Base-by-base conservation (phyloP, 2,329 filamentous ascomycete genomes). In the Colletotrichum magnum region DNA sequence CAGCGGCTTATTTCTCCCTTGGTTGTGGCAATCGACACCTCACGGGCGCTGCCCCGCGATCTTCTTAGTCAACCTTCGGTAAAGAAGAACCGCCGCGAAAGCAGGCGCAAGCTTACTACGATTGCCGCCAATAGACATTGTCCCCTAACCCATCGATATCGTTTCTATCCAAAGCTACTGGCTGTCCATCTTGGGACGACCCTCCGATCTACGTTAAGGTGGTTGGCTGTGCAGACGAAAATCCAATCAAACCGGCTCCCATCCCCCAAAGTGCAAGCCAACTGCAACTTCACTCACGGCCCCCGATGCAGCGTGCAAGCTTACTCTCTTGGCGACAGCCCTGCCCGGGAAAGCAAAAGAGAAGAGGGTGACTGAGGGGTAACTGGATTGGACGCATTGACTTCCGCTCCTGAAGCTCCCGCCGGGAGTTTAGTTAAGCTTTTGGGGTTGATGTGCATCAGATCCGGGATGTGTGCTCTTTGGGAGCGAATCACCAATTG, bases 111-210 rank as follows among this genome's bases (percentile, higher is more conserved):
- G 12, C 5, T 45, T 43, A 15, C 9, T 28, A 6, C 16, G 13
- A 43, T 18, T 45, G 39, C 50, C 48, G n/a, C 3, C 7, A 21
- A 47, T 16, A 36, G 10, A 36, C 32, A 7, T 15, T 6, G 18
- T 61, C 48, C 21, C 58, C 58, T 28, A n/a, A 62, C 50, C 50
- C 59, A 54, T 54, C 59, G 59, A 62, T 62, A 62, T 62, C 48
- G 48, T 62, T 62, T 62, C 48, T 36, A 24, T 39, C 26, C 45
- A 21, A 62, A 36, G 18, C 21, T 47, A 21, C 24, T 32, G 32
- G 2, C 13, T 7, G 39, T 15, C 36, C 15, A 13, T 50, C 43
- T 57, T 60, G 54, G 32, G 54, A 63, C 13, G 56, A 43, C 10
- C 32, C 32, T 26, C 48, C 12, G 43, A 56, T 56, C 36, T 32